These are phyloP conservation scores for Wickerhamomyces queroliae DNA, from an alignment of 805 yeast species.

Conservation along the genomic window DNA sequence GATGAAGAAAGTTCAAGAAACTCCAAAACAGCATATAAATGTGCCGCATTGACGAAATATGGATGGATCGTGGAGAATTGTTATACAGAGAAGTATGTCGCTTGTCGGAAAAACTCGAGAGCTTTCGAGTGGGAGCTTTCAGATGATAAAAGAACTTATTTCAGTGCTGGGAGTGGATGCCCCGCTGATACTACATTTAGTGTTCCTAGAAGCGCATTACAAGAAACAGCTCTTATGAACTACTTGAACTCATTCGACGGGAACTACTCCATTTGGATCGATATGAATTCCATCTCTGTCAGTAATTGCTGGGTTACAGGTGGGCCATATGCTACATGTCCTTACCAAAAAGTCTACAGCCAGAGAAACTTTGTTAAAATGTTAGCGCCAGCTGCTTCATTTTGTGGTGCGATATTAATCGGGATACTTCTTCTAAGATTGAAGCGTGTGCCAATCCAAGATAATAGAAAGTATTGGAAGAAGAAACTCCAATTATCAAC, in stretches of 20 bases:
- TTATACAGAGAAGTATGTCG: constrained; percentile 40
- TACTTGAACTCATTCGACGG: constrained; percentile 17
- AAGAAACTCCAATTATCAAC: constrained; percentile 47
- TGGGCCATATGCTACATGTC: constrained; percentile 73
- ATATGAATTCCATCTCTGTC: constrained; percentile 71
- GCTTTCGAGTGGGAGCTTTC: constrained; percentile 41
- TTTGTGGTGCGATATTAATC: constrained; percentile 46
- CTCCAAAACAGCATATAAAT: constrained; percentile 32
- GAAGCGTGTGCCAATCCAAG: constrained; percentile 62
- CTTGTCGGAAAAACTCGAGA: constrained; percentile 44
- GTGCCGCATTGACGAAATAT: constrained; percentile 32
- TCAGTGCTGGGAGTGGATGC: constrained; percentile 32
- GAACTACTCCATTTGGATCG: constrained; percentile 60
- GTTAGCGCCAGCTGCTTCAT: constrained; percentile 61
- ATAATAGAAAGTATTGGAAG: constrained; percentile 63
- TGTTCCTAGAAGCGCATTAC: constrained; percentile 45
- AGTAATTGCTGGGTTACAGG: constrained; percentile 82
- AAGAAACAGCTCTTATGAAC: constrained; percentile 28
- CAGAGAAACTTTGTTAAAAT: constrained; percentile 52
- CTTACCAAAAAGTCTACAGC: constrained; percentile 56
- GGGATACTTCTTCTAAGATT: constrained; percentile 51
- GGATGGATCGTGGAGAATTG: constrained; percentile 74
- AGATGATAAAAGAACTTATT: constrained; percentile 32
- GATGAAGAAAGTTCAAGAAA: constrained; percentile 9
- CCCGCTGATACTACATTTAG: constrained; percentile 33